These are phyloP conservation scores for Dryas integrifolia DNA, from an alignment of 331 rosid genomes.

Conservation along the genomic window DNA sequence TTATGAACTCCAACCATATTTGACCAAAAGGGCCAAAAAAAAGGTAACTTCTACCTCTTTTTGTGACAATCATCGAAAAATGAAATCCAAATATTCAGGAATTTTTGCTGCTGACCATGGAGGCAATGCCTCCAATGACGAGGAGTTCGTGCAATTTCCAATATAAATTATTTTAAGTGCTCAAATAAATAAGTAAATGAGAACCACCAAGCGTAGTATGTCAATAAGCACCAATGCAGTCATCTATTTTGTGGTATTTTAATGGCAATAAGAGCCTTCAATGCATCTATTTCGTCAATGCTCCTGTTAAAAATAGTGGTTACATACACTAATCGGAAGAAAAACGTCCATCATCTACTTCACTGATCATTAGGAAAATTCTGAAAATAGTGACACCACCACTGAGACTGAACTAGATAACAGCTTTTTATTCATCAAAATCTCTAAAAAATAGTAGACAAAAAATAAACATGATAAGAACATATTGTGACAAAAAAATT, in stretches of 20 bases:
- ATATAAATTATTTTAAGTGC: too few species aligned
- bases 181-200: too few species aligned
- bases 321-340: neutral
- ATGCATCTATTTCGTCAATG: neutral
- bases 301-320: neutral
- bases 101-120: too few species aligned
- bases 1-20: too few species aligned
- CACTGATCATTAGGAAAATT: neutral
- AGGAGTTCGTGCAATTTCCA: too few species aligned
- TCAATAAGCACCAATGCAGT: neutral
- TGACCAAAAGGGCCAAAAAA: too few species aligned
- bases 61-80: too few species aligned
- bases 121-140: too few species aligned
- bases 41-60: too few species aligned
- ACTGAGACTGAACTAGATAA: neutral
- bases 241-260: neutral
- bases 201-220: too few species aligned
- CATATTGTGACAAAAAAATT: neutral
- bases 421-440: slow-evolving; percentile 40
- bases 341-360: neutral
- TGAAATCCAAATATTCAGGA: too few species aligned
- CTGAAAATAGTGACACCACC: neutral
- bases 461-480: slow-evolving; percentile 22
- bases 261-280: neutral
- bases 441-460: slow-evolving; percentile 30